Conservation (phyloP, 768 basidiomycete species). For the Termitomyces sp. region DNA sequence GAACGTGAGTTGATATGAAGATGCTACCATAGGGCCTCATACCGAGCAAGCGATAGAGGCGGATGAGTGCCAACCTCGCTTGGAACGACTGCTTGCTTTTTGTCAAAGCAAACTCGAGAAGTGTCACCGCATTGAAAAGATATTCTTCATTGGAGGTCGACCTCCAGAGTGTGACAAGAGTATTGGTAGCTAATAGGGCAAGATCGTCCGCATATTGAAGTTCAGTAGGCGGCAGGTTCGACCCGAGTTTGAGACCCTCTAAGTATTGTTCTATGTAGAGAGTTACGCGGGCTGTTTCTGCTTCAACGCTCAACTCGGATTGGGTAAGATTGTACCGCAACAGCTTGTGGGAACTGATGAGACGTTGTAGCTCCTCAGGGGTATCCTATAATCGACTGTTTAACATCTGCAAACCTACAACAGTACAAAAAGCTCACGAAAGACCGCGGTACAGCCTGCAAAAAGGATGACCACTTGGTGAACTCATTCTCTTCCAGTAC, state of each 20-base stretch:
- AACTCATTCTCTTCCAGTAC: constrained; percentile 41
- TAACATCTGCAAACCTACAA: neutral
- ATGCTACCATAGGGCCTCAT: constrained; percentile 10
- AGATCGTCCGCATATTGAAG: constrained; percentile 88
- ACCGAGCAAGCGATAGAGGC: constrained; percentile 82
- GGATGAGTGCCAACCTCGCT: constrained; percentile 68
- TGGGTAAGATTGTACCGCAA: constrained; percentile 51
- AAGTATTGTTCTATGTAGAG: constrained; percentile 59
- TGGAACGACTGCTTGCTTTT: constrained; percentile 79
- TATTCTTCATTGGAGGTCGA: constrained; percentile 47
- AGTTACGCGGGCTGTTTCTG: constrained; percentile 46
- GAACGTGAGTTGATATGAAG: neutral
- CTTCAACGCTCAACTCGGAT: constrained; percentile 47
- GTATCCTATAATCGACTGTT: constrained; percentile 34
- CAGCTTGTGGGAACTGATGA: constrained; percentile 75
- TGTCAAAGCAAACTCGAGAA: constrained; percentile 68
- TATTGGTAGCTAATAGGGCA: constrained; percentile 66
- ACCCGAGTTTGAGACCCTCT: constrained; percentile 60
- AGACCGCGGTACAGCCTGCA: constrained; percentile 39
- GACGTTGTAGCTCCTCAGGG: constrained; percentile 48
- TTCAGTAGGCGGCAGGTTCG: constrained; percentile 63
- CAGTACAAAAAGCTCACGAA: constrained; percentile 34
- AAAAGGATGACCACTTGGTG: constrained; percentile 46
- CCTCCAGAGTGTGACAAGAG: constrained; percentile 59
- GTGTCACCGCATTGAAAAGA: constrained; percentile 55